A percentile compares a stretch with the other conserved stretches of the same genome.
Conservation (phyloP, 2,329 filamentous ascomycete species). For the Berkeleyomyces rouxiae region DNA sequence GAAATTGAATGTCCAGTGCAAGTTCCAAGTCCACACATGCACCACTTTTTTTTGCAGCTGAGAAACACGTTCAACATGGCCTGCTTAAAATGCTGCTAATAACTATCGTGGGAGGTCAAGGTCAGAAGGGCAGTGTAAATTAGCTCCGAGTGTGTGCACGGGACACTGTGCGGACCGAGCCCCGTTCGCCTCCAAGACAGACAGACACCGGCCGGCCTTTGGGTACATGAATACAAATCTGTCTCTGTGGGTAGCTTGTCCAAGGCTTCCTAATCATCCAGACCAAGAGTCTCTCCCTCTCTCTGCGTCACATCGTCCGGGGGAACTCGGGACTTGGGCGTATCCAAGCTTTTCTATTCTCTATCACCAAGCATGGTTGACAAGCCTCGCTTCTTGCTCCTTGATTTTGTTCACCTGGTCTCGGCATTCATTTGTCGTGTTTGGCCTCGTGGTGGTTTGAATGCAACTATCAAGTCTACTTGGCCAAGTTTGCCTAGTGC, state of each 20-base stretch:
- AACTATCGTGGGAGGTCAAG: neutral
- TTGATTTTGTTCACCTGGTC: neutral
- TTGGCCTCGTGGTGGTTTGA: neutral
- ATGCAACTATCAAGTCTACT: neutral
- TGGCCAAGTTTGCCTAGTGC: neutral
- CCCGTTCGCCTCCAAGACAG: neutral
- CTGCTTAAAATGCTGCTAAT: neutral
- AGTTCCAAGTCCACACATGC: too few relatives aligned
- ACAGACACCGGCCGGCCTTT: too few relatives aligned
- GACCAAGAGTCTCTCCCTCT: too few relatives aligned
- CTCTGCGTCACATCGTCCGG: too few relatives aligned
- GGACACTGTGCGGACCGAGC: neutral
- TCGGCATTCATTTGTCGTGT: neutral
- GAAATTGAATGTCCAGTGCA: neutral
- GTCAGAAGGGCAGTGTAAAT: neutral
- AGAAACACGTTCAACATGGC: neutral
- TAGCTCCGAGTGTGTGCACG: neutral
- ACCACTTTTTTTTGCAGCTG: neutral
- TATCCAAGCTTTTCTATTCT: neutral
- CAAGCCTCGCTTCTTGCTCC: neutral
- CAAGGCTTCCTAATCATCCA: too few relatives aligned
- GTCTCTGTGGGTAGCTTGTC: too few relatives aligned
- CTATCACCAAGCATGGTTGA: neutral
- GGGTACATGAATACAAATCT: too few relatives aligned
- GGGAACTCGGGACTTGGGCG: neutral